Base-by-base conservation (phyloP, 805 yeast species). In the Candida boleticola region DNA sequence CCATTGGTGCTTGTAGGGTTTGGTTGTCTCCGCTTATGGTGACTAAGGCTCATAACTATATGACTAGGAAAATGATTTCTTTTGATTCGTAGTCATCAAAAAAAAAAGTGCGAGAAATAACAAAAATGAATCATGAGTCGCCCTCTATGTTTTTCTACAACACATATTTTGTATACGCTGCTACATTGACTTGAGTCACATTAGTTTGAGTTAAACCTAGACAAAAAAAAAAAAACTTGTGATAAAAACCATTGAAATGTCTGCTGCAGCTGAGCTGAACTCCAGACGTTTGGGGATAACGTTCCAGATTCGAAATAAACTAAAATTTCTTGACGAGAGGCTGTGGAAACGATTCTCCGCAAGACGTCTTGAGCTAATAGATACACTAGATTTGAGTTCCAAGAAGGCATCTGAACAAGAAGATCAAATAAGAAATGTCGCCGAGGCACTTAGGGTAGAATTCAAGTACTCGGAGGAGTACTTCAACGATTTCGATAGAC, bases 351-450 rank as follows among this genome's bases (percentile, higher is more conserved):
- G 80, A 52, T 92, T 93, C 60, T 84, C 93, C n/a, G 88, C 95
- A 1, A 73, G 98, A 43, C 70, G 99, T 45, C 70, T 93, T 19
- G 96, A 89, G 63, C 72, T 93, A 41, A 93, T 93, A 32, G 97
- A 90, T 57, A 77, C 85, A 18, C 73, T 83, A 47, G 71, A 78
- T 37, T 64, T 81, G 43, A 76, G 81, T 47, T 65, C 78, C 16
- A 78, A 79, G 49, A 90, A 89, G 68, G 98, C 98, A 6, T 79
- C 89, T 43, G 98, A 93, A 58, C 99, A 92, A 61, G 97, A 92
- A 51, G 79, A 76, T 22, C 84, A 84, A 50, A 89, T 93, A 36
- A 72, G 74, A 37, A 76, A 78, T 39, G 93, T 95, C 29, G 96
- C 98, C 0, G 77, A 78, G 37, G 74, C 84, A 3, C 68, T 92